Base-by-base conservation (phyloP, 2,329 filamentous ascomycete genomes). In the Chaetomiaceae sp. region DNA sequence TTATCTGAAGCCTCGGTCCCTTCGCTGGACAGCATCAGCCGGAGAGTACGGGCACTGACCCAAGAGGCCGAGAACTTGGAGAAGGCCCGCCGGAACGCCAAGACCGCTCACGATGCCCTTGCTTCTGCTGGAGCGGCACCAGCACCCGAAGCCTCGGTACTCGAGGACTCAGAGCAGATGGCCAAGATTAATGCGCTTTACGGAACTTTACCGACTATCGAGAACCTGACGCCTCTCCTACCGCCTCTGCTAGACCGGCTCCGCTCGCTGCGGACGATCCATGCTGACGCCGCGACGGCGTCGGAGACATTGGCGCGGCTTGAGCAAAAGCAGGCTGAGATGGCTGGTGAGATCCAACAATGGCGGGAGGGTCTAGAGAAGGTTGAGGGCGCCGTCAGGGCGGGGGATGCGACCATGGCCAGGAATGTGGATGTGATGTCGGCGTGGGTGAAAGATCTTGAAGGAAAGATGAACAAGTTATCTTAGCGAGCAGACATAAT, bases 131-230 rank as follows among this genome's bases (percentile, higher is more conserved):
- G 75, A 16, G 73, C 67, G 8, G 67, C 73, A 3, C 45, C 56
- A 13, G 61, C 71, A 1, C 65, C 72, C 4, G 72, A 75, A 18
- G 63, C 65, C 8, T 68, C 61, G 7, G 3, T 36, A 40, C 50
- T 66, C 25, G 72, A 80, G 52, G 76, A 85, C 58, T 73, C 78
- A 8, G 90, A 95, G 62, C 87, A 95, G 62, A 79, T 84, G 36
- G 79, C 88, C 48, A 96, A 96, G 68, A 87, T 99, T 67, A 94
- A 95, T 60, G 89, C 91, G 1, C 80, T 99, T 5, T 96, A 96
- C 69, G 87, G 88, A 1, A 89, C 90, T 3, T 75, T 99, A 14
- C 86, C 90, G 1, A 94, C 89, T 0, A 94, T 99, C 54, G 90
- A 96, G 69, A 87, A 80, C 52, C 77, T 99, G 7, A 80, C 89